Evolutionary conservation across 176 grass and related monocot species (phyloP), one percentile per base, ranked within the genome.

Genomic region (Puya raimondii): DNA sequence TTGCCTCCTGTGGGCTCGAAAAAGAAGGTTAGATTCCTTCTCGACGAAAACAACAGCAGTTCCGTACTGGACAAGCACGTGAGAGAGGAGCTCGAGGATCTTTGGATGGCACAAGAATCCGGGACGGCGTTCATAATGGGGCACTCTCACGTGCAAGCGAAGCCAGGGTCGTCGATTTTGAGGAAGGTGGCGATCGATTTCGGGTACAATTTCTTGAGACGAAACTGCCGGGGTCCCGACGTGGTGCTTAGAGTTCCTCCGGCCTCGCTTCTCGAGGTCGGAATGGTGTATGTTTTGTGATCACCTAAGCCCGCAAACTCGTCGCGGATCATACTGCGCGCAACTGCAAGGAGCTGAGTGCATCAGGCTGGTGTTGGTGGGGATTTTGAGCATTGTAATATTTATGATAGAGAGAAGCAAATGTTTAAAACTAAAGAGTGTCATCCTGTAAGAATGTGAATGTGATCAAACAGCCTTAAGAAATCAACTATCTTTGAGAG

Each of bases 261-360:
- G 53, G 89, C 89, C 49, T 99, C 94, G 57, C 86, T 99, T 48
- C 84, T 99, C 2, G 94, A 99, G 86, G 94, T 99, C 23, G 94
- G 94, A 59, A 88, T 99, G 94, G 94, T 99, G 2, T 99, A 99
- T 80, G 94, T 99, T 66, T 79, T 99, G 23, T 99, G 80, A 96
- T 11, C 27, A 59, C 63, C 66, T 25, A 49, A 49, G 56, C 47
- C 56, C 51, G 49, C 11, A 70, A 22, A 59, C 15, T 57, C 12
- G 17, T 57, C 12, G 17, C 14, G 2, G 53, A 17, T 18, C 13
- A 17, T 57, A 6, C 53, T 57, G 25, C 12, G 1, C 16, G 10
- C 53, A 16, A n/a, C 15, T 33, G 29, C 33, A 42, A 42, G 33
- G 33, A 42, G 33, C 33, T 42, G 33, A 42, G 33, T 33, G 29